Conservation (phyloP, 1,139 yeast species). For the Saccharomyces hybrid region DNA sequence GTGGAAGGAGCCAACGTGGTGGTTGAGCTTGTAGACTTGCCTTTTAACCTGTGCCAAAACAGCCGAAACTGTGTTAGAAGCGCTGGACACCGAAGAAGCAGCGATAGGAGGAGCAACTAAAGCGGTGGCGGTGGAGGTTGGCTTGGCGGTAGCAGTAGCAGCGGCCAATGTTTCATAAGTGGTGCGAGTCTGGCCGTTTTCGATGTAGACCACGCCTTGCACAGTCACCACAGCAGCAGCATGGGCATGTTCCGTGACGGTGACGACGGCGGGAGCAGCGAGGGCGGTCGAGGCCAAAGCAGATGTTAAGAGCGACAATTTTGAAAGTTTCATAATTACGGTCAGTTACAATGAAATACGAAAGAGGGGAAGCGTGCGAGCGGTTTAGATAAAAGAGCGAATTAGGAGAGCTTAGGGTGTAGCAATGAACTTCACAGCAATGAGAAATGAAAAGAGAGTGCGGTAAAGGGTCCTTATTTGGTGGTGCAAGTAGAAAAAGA, state of each 20-base stretch:
- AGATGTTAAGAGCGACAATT: slow-evolving; percentile 6
- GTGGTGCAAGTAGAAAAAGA: neutral
- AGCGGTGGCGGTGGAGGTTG: neutral
- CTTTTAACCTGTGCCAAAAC: slow-evolving; percentile 4
- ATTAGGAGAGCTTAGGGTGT: neutral
- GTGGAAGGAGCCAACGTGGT: slow-evolving; percentile 6
- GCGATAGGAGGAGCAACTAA: neutral
- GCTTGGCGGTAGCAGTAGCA: slow-evolving; percentile 2
- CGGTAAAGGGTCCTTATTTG: neutral
- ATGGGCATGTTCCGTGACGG: slow-evolving; percentile 29
- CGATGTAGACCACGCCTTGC: slow-evolving; percentile 22
- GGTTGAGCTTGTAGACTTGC: slow-evolving; percentile 5
- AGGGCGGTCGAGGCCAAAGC: slow-evolving; percentile 30
- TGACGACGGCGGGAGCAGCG: slow-evolving; percentile 33
- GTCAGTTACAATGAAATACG: neutral
- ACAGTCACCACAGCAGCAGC: slow-evolving; percentile 19
- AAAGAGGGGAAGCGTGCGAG: neutral
- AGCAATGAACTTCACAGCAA: neutral
- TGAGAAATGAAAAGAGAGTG: neutral
- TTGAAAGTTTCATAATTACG: neutral
- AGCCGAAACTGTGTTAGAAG: slow-evolving; percentile 5
- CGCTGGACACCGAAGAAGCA: slow-evolving; percentile 3
- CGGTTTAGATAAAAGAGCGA: neutral
- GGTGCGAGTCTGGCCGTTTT: slow-evolving; percentile 23
- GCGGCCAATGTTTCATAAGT: slow-evolving; percentile 17